These are phyloP conservation scores for Colletotrichum sp. DNA, from an alignment of 2,329 filamentous ascomycete species.

Conservation along the genomic window DNA sequence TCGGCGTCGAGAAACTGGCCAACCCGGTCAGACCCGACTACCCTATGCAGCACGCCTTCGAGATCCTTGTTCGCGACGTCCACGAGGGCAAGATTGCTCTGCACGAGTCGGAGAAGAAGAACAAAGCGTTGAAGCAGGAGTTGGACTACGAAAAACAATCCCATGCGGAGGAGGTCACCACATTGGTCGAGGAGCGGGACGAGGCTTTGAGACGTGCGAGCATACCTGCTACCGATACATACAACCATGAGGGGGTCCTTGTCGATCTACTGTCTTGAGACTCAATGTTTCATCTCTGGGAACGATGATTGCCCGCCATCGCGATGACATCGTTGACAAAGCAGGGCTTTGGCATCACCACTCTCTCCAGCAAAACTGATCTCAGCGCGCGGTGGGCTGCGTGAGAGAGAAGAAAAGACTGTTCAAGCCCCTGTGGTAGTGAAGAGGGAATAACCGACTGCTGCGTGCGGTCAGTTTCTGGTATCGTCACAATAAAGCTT, in stretches of 20 bases:
- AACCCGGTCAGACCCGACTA: background rate
- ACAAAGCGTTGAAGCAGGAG: rapidly evolving
- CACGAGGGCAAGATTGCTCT: background rate
- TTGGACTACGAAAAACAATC: background rate
- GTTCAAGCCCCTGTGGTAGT: no score
- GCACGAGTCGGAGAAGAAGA: background rate
- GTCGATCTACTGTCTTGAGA: background rate
- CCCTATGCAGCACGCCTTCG: background rate
- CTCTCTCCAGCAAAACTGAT: no score
- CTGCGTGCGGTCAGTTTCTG: no score
- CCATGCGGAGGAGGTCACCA: background rate
- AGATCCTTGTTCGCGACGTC: background rate
- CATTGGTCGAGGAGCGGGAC: background rate
- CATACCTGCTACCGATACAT: background rate
- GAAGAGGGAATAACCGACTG: no score
- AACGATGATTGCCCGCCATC: rapidly evolving
- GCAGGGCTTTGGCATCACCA: no score
- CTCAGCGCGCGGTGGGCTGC: no score
- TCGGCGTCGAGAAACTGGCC: background rate
- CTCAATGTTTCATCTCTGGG: background rate
- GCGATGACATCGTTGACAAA: rapidly evolving
- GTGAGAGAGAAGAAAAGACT: no score
- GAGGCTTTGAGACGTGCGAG: background rate
- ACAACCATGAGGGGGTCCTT: background rate
- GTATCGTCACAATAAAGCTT: no score